Evolutionary conservation across 1,284 basidiomycete genomes (phyloP).

Genomic region (Ustilago bromivora): DNA sequence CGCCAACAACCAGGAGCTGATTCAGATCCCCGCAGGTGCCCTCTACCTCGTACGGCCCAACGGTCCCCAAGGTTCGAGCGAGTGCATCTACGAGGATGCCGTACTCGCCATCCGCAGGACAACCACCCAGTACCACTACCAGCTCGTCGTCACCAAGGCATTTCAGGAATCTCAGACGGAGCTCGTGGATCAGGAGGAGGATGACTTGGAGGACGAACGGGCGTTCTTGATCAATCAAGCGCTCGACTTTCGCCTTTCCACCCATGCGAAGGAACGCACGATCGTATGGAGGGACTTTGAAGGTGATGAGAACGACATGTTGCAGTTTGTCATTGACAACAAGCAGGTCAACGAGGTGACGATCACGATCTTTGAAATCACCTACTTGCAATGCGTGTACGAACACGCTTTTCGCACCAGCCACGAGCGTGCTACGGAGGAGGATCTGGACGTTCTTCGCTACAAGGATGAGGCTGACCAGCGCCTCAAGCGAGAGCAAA

Average conservation of each 20-base stretch:
- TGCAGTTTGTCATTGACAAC: constrained; percentile 79
- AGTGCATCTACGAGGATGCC: constrained; percentile 99
- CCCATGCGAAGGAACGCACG: constrained; percentile 52
- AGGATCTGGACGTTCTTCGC: constrained; percentile 68
- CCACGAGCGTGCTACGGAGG: constrained; percentile 66
- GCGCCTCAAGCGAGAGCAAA: constrained; percentile 28
- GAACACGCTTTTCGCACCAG: constrained; percentile 72
- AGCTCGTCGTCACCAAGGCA: constrained; percentile 94
- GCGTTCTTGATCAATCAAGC: constrained; percentile 90
- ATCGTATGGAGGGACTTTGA: constrained; percentile 78
- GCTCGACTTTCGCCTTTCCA: constrained; percentile 77
- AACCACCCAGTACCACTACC: constrained; percentile 85
- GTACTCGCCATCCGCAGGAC: constrained; percentile 90
- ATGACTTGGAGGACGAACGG: constrained; percentile 86
- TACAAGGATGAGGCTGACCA: constrained; percentile 61
- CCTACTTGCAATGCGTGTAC: constrained; percentile 93
- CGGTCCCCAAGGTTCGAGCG: constrained; percentile 87
- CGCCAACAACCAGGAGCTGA: constrained; percentile 73
- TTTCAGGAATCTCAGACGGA: constrained; percentile 96
- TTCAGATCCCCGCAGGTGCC: constrained; percentile 92
- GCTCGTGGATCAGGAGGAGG: constrained; percentile 88
- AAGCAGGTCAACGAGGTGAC: constrained; percentile 80
- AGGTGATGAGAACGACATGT: constrained; percentile 75
- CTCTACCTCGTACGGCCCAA: constrained; percentile 91
- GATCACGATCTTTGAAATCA: constrained; percentile 87